These are phyloP conservation scores for Sequoiadendron giganteum DNA, from an alignment of 75 land plant species.

Conservation along the genomic window DNA sequence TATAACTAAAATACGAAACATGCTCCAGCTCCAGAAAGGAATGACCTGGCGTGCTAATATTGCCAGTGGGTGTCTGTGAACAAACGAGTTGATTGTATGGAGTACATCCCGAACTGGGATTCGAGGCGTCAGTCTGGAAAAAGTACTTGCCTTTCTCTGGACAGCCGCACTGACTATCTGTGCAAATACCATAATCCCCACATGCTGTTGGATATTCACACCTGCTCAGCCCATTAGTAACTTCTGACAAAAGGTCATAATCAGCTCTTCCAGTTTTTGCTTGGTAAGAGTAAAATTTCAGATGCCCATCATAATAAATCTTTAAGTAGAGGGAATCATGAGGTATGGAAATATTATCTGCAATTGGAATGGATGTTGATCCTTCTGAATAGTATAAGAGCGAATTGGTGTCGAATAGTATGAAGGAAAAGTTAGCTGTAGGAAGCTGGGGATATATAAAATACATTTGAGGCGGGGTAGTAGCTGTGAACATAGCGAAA, in stretches of 20 bases:
- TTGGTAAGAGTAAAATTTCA: neutral
- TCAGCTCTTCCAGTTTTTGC: no score
- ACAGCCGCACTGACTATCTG: slow-evolving; percentile 11
- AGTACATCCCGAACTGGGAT: no score
- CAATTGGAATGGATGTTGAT: no score
- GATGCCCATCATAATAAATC: slow-evolving; percentile 6
- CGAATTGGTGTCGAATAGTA: neutral
- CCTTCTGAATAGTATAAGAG: neutral
- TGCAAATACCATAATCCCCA: slow-evolving; percentile 32
- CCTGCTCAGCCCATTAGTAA: neutral
- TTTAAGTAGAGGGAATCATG: neutral
- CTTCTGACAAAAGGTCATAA: no score
- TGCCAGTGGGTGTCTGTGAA: no score
- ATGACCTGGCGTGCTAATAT: no score
- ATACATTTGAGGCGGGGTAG: neutral
- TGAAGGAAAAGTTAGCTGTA: neutral
- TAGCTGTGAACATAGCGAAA: neutral
- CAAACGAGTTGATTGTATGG: no score
- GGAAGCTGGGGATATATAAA: neutral
- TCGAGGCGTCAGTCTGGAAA: no score
- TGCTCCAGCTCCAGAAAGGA: slow-evolving; percentile 11
- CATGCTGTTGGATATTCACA: slow-evolving; percentile 22
- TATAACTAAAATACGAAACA: slow-evolving; percentile 18
- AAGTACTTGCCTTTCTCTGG: no score
- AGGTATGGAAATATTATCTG: neutral